A percentile compares a stretch with the other conserved stretches of the same genome.
Evolutionary conservation across 2,329 filamentous ascomycete species (phyloP).

Genomic region (Colletotrichum musicola): DNA sequence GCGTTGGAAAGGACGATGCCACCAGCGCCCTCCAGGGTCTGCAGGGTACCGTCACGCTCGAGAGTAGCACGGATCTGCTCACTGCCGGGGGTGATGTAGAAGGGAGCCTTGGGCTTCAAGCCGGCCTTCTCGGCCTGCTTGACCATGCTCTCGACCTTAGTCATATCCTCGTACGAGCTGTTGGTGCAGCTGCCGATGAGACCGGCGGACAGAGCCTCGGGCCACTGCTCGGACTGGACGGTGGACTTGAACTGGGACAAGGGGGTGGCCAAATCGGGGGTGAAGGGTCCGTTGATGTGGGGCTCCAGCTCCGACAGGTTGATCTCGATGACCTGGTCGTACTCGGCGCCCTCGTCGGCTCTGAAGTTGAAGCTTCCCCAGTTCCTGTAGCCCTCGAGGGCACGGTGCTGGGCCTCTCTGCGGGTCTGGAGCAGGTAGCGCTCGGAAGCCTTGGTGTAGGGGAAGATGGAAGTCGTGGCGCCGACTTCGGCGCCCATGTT

Average conservation of each 20-base stretch:
- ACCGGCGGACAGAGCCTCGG: conserved; percentile 88
- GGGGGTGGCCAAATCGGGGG: conserved; percentile 93
- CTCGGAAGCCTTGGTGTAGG: conserved; percentile 85
- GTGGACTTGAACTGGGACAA: conserved; percentile 89
- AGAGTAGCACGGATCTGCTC: conserved; percentile 97
- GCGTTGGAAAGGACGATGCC: conserved; percentile 94
- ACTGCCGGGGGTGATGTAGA: conserved; percentile 96
- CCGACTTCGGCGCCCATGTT: conserved; percentile 95
- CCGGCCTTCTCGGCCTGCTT: conserved; percentile 93
- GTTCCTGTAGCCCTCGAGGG: conserved; percentile 37
- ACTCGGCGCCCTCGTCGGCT: conserved; percentile 85
- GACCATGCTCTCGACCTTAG: conserved; percentile 90
- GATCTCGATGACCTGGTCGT: conserved; percentile 92
- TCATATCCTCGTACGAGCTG: conserved; percentile 99
- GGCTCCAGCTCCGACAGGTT: conserved; percentile 92
- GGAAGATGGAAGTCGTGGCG: conserved; percentile 96
- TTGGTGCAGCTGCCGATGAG: conserved; percentile 99
- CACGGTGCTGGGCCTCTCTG: conserved; percentile 59
- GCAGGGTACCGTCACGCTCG: conserved; percentile 87
- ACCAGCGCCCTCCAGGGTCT: conserved; percentile 87
- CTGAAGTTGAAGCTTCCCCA: conserved; percentile 60
- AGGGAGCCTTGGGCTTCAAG: conserved; percentile 87
- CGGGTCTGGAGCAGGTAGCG: conserved; percentile 91
- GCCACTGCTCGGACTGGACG: conserved; percentile 89
- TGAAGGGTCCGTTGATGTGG: conserved; percentile 97